These are phyloP conservation scores for Rubia balearica DNA, from an alignment of 305 asterid species.

Conservation along the genomic window DNA sequence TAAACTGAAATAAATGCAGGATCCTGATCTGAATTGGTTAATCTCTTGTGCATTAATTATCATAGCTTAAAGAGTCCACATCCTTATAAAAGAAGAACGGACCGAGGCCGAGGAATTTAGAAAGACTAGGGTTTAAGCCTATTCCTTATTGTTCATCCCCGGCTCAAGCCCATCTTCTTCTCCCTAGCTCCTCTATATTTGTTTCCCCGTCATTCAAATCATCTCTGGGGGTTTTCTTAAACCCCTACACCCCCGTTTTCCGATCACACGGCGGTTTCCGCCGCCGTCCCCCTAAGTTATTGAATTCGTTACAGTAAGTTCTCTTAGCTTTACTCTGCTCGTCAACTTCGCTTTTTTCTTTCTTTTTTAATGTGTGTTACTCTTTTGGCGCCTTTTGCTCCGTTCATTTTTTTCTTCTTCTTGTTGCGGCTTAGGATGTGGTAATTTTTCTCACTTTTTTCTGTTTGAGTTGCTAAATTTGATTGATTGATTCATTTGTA, in stretches of 20 bases:
- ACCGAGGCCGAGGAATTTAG: not conserved
- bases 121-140: conserved; percentile 16
- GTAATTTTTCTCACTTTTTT: no score
- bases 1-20: no score
- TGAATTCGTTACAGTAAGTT: not conserved
- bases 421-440: not conserved
- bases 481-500: not conserved
- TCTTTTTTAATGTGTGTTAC: not conserved
- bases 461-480: not conserved
- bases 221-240: not conserved
- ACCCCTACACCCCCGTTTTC: conserved; percentile 10
- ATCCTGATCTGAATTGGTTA: no score
- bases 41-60: no score
- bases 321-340: not conserved
- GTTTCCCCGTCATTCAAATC: conserved; percentile 14
- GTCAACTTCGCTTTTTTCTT: no score
- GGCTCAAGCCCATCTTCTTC: conserved; percentile 22
- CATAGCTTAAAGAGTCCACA: no score
- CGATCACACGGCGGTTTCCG: not conserved
- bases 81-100: no score
- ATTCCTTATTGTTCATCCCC: not conserved
- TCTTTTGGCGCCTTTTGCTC: conserved; percentile 13
- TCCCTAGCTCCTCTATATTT: conserved; percentile 6
- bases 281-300: not conserved
- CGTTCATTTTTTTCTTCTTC: not conserved